A percentile compares a stretch with the other conserved stretches of the same genome.
Conservation (phyloP, 257 asterid genomes). For the Capsicum chinense region DNA sequence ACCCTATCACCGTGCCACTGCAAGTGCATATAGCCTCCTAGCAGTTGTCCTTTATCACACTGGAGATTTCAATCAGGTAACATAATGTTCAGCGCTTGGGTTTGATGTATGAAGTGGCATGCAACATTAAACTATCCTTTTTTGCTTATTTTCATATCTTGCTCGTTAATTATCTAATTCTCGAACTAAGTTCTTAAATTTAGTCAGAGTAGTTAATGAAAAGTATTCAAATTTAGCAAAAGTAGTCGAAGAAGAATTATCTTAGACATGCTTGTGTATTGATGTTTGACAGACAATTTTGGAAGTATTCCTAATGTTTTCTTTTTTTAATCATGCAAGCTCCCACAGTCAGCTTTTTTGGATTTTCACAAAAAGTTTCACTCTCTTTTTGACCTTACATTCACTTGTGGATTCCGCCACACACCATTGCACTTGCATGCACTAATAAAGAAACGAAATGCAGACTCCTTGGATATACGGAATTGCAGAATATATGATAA, state of each 20-base stretch:
- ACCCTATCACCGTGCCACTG: conserved; percentile 94
- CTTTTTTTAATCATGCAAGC: neutral
- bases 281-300: neutral
- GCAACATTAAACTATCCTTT: neutral
- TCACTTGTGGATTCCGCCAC: conserved; percentile 21
- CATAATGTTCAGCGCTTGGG: neutral
- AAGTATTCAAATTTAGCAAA: neutral
- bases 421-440: neutral
- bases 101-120: conserved; percentile 16
- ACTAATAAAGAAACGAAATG: neutral
- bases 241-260: conserved; percentile 17
- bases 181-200: neutral
- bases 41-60: conserved; percentile 99
- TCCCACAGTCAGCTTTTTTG: conserved; percentile 8
- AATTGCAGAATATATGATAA: neutral
- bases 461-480: neutral
- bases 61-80: conserved; percentile 97
- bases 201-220: conserved; percentile 16
- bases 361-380: neutral
- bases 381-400: neutral
- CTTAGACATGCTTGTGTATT: conserved; percentile 7
- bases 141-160: conserved; percentile 17
- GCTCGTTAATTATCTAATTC: conserved; percentile 11
- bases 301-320: neutral
- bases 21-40: conserved; percentile 97